These are phyloP conservation scores for Cucumis hystrix DNA, from an alignment of 306 rosid genomes.

Conservation along the genomic window DNA sequence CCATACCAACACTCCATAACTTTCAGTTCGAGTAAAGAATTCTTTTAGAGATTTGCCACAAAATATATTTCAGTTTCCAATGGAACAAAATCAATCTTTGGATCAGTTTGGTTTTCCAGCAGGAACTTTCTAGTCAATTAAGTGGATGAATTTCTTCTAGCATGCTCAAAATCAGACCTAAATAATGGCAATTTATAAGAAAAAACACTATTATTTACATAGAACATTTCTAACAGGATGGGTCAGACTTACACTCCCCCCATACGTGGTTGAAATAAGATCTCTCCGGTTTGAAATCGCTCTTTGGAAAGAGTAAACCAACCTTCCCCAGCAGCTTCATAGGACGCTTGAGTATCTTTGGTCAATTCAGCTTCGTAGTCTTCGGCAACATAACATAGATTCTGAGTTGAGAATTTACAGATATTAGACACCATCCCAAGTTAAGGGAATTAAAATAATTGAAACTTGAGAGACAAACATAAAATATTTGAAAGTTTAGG, in stretches of 20 bases:
- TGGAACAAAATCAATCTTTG: neutral
- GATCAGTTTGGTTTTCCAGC: neutral
- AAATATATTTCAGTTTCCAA: neutral
- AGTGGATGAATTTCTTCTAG: too few species aligned
- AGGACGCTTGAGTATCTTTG: constrained; percentile 59
- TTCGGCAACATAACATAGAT: constrained; percentile 70
- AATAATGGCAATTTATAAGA: neutral
- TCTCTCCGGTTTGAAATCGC: constrained; percentile 81
- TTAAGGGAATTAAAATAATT: neutral
- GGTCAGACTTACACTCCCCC: constrained; percentile 59
- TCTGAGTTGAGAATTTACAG: constrained; percentile 28
- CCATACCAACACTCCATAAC: neutral
- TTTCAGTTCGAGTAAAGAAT: neutral
- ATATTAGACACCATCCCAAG: neutral
- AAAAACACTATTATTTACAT: neutral
- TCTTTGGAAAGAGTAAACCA: constrained; percentile 71
- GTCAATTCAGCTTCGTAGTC: constrained; percentile 78
- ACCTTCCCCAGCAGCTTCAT: constrained; percentile 51
- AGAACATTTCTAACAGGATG: neutral
- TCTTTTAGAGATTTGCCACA: neutral
- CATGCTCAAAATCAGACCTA: too few species aligned
- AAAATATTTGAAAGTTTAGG: neutral
- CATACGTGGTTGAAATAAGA: constrained; percentile 72
- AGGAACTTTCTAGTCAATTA: neutral
- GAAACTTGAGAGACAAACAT: neutral